Evolutionary conservation across 345 rosid species (phyloP).

Genomic region (Euphorbia pulcherrima): DNA sequence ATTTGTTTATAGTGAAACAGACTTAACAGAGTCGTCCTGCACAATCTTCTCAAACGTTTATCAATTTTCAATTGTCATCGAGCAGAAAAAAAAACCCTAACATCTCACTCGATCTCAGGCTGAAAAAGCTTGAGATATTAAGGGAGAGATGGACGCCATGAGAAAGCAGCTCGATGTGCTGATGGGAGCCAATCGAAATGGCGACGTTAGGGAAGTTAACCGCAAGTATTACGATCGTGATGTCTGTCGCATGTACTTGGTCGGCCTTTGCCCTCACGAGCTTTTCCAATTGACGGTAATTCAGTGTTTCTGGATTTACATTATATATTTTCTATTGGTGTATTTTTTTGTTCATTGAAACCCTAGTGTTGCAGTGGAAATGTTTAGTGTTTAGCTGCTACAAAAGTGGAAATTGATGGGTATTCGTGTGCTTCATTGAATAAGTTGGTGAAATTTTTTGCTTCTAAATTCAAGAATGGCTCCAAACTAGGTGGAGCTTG

Average conservation of each 20-base stretch:
- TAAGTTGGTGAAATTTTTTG: no score
- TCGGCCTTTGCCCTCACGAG: conserved; percentile 99
- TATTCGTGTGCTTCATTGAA: not conserved
- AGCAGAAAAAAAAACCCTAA: conserved; percentile 24
- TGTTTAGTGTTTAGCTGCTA: not conserved
- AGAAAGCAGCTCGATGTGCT: conserved; percentile 98
- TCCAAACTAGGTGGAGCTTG: no score
- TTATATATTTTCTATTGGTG: no score
- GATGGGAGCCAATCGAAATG: conserved; percentile 99
- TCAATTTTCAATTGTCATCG: not conserved
- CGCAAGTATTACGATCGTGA: conserved; percentile 99
- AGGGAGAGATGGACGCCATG: conserved; percentile 77
- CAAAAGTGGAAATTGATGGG: not conserved
- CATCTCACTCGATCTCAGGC: not conserved
- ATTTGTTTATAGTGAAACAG: no score
- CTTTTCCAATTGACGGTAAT: conserved; percentile 85
- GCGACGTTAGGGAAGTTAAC: conserved; percentile 93
- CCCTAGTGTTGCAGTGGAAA: not conserved
- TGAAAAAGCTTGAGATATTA: conserved; percentile 1
- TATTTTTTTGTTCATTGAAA: not conserved
- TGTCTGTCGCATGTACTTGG: conserved; percentile 90
- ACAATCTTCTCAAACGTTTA: not conserved
- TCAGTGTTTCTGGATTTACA: no score
- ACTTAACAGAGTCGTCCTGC: not conserved
- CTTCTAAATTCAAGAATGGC: not conserved